phyloP scores from a whole-genome alignment of 2,329 filamentous ascomycete genomes.

The Cladophialophora carrionii region DNA sequence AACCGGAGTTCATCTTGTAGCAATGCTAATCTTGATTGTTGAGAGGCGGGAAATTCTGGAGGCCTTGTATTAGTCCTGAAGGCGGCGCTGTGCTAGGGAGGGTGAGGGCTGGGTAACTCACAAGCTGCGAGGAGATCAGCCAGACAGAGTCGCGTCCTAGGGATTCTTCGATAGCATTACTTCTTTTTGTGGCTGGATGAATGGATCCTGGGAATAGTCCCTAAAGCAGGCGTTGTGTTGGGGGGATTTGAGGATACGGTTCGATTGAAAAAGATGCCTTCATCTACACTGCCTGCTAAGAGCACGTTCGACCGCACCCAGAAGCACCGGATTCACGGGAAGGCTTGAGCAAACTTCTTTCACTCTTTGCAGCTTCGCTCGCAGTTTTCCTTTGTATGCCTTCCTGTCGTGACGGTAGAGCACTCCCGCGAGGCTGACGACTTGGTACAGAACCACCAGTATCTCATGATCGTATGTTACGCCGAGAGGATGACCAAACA shows the following conservation, averaged over 20 bases:
- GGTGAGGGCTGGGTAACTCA: not conserved
- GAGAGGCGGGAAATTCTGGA: not conserved
- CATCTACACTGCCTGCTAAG: constrained; percentile 38
- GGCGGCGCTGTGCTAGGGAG: not conserved
- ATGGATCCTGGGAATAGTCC: not conserved
- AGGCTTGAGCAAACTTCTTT: constrained; percentile 35
- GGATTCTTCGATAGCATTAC: not conserved
- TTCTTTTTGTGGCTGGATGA: not conserved
- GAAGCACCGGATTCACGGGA: constrained; percentile 21
- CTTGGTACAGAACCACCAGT: constrained; percentile 56
- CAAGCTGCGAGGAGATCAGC: not conserved
- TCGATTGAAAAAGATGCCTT: constrained; percentile 1
- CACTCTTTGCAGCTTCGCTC: constrained; percentile 39
- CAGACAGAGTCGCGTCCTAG: not conserved
- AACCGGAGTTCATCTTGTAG: constrained; percentile 35
- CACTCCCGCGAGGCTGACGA: constrained; percentile 46
- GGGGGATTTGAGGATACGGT: not conserved
- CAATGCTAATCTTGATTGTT: not conserved
- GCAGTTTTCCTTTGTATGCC: not conserved
- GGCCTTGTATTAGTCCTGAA: not conserved
- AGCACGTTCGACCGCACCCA: constrained; percentile 38
- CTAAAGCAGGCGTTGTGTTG: not conserved
- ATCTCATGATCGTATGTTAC: constrained; percentile 71
- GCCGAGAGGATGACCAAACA: constrained; percentile 55
- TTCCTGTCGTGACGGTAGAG: constrained; percentile 37